Conservation (phyloP, 1,284 basidiomycete genomes). For the Apiotrichum veenhuisii region DNA sequence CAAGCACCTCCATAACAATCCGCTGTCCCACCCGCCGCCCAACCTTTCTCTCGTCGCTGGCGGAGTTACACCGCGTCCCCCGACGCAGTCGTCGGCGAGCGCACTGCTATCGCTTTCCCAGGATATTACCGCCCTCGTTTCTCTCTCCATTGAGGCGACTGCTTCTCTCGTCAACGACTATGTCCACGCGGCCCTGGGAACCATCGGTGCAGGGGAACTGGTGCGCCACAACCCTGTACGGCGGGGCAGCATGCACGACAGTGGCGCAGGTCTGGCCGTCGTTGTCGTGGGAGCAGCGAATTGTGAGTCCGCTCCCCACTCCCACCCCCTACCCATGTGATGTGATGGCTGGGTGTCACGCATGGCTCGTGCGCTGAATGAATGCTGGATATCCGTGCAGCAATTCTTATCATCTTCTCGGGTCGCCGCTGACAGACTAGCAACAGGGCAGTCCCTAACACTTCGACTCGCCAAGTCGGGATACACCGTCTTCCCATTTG, state of each 20-base stretch:
- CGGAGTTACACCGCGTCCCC: not conserved
- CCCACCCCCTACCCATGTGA: not conserved
- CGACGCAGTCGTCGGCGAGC: conserved; percentile 12
- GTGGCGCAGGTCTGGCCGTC: conserved; percentile 33
- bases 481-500: conserved; percentile 44
- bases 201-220: conserved; percentile 26
- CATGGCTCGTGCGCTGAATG: too few species aligned
- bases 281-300: conserved; percentile 40
- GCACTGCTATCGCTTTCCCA: conserved; percentile 36
- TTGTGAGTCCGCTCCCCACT: conserved; percentile 22
- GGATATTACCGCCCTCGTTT: conserved; percentile 40
- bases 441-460: conserved; percentile 37
- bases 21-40: conserved; percentile 2
- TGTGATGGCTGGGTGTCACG: not conserved
- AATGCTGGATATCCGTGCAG: not conserved
- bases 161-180: conserved; percentile 32
- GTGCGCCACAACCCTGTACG: conserved; percentile 5
- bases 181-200: conserved; percentile 21
- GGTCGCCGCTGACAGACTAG: conserved; percentile 20
- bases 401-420: not conserved
- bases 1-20: conserved; percentile 6
- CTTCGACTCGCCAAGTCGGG: conserved; percentile 41
- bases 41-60: not conserved
- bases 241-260: conserved; percentile 8
- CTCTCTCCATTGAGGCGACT: conserved; percentile 34